These are phyloP conservation scores for Malus domestica DNA, from an alignment of 306 rosid genomes.

Conservation along the genomic window DNA sequence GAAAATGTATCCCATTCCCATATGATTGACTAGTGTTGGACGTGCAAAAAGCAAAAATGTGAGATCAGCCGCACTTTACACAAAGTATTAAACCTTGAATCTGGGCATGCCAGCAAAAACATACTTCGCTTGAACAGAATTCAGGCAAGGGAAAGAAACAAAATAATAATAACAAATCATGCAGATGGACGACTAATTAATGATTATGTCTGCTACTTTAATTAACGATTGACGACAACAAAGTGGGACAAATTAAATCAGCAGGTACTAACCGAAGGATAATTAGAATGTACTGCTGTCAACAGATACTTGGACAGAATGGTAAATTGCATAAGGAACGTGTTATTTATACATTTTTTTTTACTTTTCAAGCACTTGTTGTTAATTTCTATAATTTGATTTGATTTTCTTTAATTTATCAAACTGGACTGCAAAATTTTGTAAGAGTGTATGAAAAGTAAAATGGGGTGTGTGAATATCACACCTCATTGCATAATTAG, in stretches of 20 bases:
- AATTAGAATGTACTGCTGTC: too few relatives aligned
- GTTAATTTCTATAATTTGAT: too few relatives aligned
- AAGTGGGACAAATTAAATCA: neutral
- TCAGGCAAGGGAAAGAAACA: too few relatives aligned
- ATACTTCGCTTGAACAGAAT: neutral
- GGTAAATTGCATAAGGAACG: too few relatives aligned
- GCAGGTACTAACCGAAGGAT: neutral
- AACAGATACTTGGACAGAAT: too few relatives aligned
- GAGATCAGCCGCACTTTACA: neutral
- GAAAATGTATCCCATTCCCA: neutral
- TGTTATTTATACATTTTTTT: too few relatives aligned
- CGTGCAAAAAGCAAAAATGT: neutral
- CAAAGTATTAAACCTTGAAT: neutral
- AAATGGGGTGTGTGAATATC: too few relatives aligned
- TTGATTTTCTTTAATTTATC: too few relatives aligned
- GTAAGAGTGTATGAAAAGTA: too few relatives aligned
- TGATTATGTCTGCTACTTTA: conserved; percentile 19
- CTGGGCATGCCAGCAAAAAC: too few relatives aligned
- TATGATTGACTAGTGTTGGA: neutral
- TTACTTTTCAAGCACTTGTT: too few relatives aligned
- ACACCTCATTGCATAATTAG: neutral
- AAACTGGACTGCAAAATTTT: fast-evolving
- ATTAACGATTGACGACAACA: neutral
- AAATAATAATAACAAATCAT: neutral
- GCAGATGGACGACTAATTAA: neutral